Evolutionary conservation across 2,329 filamentous ascomycete species (phyloP).

Genomic region (Pseudopyricularia javanii): DNA sequence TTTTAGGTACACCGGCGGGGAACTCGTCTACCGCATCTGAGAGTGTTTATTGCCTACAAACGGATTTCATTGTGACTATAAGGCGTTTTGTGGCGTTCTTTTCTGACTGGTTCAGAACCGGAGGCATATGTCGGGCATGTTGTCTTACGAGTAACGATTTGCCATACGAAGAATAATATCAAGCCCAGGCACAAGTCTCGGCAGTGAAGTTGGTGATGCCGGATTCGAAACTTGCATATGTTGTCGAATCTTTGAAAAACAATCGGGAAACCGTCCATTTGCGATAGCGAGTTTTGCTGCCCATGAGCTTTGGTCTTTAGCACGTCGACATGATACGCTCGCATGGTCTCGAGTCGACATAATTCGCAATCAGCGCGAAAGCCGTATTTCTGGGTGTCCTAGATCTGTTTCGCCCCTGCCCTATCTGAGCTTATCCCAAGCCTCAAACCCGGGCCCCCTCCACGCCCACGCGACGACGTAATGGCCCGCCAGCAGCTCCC

Average conservation of each 20-base stretch:
- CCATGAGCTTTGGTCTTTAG: no score
- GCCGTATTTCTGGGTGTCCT: no score
- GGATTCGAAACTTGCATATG: no score
- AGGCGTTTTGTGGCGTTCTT: not conserved
- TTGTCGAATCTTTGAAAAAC: no score
- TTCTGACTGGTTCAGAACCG: not conserved
- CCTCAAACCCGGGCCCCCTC: conserved; percentile 35
- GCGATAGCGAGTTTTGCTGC: no score
- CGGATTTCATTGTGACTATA: not conserved
- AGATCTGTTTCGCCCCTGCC: not conserved
- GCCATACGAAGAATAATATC: not conserved
- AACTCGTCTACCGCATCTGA: conserved; percentile 60
- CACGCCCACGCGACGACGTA: conserved; percentile 88
- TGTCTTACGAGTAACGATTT: not conserved
- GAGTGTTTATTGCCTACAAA: conserved; percentile 19
- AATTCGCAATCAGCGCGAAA: no score
- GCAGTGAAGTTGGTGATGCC: no score
- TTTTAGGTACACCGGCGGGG: conserved; percentile 43
- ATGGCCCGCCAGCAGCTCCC: conserved; percentile 74
- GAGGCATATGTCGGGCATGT: not conserved
- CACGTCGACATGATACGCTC: no score
- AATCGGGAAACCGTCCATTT: no score
- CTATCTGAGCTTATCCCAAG: conserved; percentile 14
- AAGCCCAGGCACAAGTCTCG: not conserved
- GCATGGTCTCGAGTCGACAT: no score